Base-by-base conservation (phyloP, 345 rosid genomes). In the Eucalyptus regnans region DNA sequence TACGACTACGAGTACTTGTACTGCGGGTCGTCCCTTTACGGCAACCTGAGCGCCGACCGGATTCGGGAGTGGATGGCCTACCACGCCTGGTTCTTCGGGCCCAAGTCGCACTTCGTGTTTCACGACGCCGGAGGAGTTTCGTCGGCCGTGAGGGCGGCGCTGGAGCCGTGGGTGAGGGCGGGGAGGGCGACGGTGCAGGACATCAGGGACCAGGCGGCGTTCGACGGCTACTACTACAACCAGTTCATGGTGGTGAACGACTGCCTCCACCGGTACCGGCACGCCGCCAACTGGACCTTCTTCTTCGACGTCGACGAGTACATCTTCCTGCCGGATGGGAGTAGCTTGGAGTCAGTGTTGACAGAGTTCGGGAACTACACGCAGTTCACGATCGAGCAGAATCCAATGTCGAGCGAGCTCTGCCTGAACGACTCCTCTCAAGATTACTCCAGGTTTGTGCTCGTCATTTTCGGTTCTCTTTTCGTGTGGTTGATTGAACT, bases 361-460 rank as follows among this genome's bases (percentile, higher is more conserved):
- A 37, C 89, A 9, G 96, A 91, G 80, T 95, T 97, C 88, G 95
- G 96, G 0, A 93, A 79, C 76, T 91, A 90, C 66, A 96, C 97
- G 79, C 98, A 96, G 94, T 97, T 97, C 91, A 97, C 99, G 7
- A 97, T 96, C 90, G 97, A 97, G 92, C 99, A 96, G 95, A 97
- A 95, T 27, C 98, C 98, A 6, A 97, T 95, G 98, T 95, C 97
- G 87, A 95, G 93, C 90, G 86, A 88, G 86, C 99, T 96, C 92
- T 97, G 99, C 93, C 89, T 97, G 89, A 93, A 94, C 44, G 96
- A 94, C 90, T 91, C 96, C 15, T 44, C 93, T 89, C 94, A 86
- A 50, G 92, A 93, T 44, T 94, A 97, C 89, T 87, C 96, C 66
- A 93, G 96, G 99, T 95, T 91, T 16, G 80, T 86, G 83, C 48